A percentile compares a stretch with the other conserved stretches of the same genome.
Evolutionary conservation across 129 eudicot genomes (phyloP).

Genomic region (Helichrysum umbraculigerum): DNA sequence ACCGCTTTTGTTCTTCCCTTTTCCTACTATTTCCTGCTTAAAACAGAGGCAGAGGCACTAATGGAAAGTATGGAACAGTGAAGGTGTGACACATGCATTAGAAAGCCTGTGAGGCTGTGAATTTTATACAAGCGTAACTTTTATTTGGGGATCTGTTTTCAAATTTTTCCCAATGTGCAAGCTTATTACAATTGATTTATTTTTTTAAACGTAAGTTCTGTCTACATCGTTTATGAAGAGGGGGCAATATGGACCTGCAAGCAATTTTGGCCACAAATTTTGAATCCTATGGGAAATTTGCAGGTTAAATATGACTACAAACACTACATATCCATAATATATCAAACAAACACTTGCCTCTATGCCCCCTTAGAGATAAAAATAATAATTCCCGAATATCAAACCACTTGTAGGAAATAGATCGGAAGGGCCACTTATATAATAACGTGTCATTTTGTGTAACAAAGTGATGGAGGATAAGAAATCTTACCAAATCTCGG

Average conservation of each 20-base stretch:
- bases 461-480: not conserved
- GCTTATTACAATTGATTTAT: not conserved
- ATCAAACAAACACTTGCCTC: not conserved
- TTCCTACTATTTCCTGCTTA: constrained; percentile 69
- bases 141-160: not conserved
- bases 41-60: constrained; percentile 3
- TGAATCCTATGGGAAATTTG: not conserved
- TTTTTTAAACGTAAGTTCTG: not conserved
- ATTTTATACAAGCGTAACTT: not conserved
- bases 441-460: too few species aligned
- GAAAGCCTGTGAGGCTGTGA: not conserved
- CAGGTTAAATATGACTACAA: not conserved
- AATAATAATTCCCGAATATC: not conserved
- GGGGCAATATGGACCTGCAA: constrained; percentile 2
- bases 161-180: too few species aligned
- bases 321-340: not conserved
- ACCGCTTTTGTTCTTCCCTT: constrained; percentile 64
- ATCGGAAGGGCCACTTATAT: not conserved
- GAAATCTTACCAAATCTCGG: constrained; percentile 79
- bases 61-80: not conserved
- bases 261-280: not conserved
- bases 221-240: not conserved
- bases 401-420: not conserved
- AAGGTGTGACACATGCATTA: not conserved
- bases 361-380: not conserved